A percentile compares a stretch with the other conserved stretches of the same genome.
These are phyloP conservation scores for Fusarium kyushuense DNA, from an alignment of 2,329 filamentous ascomycete genomes.

Conservation along the genomic window DNA sequence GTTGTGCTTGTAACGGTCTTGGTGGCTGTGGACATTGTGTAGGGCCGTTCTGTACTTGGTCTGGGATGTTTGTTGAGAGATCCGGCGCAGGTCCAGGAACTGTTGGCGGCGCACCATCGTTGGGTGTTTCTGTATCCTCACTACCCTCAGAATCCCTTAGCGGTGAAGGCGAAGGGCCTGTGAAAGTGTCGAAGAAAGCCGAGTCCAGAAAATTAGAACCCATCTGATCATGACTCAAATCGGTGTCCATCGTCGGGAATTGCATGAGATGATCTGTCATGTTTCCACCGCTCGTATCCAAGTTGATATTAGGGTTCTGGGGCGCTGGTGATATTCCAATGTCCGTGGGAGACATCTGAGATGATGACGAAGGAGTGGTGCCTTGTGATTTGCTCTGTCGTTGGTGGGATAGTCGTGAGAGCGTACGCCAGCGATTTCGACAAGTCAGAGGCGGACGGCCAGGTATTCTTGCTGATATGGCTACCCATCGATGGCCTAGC, in stretches of 20 bases:
- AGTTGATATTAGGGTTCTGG: conserved; percentile 5
- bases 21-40: conserved; percentile 23
- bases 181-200: conserved; percentile 41
- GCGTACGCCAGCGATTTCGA: conserved; percentile 47
- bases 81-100: neutral
- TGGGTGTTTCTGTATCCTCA: conserved; percentile 27
- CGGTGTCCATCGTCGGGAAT: conserved; percentile 21
- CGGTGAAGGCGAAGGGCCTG: conserved; percentile 31
- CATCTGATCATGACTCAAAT: conserved; percentile 25
- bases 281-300: conserved; percentile 4
- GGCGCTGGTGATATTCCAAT: conserved; percentile 37
- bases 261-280: conserved; percentile 17
- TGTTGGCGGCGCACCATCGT: neutral
- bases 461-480: conserved; percentile 45
- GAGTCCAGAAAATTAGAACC: conserved; percentile 32
- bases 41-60: neutral
- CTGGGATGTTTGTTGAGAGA: neutral
- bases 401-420: conserved; percentile 31
- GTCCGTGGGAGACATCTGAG: conserved; percentile 37
- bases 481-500: conserved; percentile 48
- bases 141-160: conserved; percentile 18
- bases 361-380: conserved; percentile 38
- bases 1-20: conserved; percentile 1
- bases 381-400: conserved; percentile 34
- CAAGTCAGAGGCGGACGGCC: conserved; percentile 48